Base-by-base conservation (phyloP, 1,284 basidiomycete species). In the Leccinum solheimii region DNA sequence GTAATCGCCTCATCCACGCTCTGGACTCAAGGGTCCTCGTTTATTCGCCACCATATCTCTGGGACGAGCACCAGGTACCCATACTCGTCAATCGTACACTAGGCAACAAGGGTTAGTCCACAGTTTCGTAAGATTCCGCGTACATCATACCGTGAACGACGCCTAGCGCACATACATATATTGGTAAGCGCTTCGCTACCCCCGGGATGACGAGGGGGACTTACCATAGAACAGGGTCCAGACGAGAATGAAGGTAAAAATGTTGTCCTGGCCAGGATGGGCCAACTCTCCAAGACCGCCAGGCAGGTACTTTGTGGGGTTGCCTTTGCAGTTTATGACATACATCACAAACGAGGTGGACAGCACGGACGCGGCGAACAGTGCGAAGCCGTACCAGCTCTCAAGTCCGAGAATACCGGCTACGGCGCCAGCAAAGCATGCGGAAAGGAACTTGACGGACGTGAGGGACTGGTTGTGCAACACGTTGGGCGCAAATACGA, bases 221-320 rank as follows among this genome's bases (percentile, higher is more conserved):
- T 62, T 68, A 92, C 90, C 92, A 75, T 91, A 95, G 74, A 93
- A 91, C 61, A 95, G 78, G 43, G 94, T 96, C 93, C 93, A 96
- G 38, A 91, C 87, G 51, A 95, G 81, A 63, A 96, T 82, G 72
- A 94, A 96, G 1, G 92, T 92, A 69, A 92, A 90, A 19, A 88
- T 79, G 67, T 94, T 94, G 76, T 95, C 93, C 75, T 92, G 88
- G 11, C 92, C 91, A 0, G 94, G 88, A 62, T 90, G 92, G 54
- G 87, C 76, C 49, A 94, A 77, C 60, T 89, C 90, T 69, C 80
- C 75, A 69, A 84, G 72, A 7, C 90, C 87, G 8, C 85, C 84
- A 50, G 82, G 76, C 23, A 89, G 75, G 75, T 84, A 91, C 67
- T 85, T 86, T 53, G 74, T 68, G 5, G 86, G 81, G 52, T 79